A percentile compares a stretch with the other conserved stretches of the same genome.
Evolutionary conservation across 805 yeast genomes (phyloP).

Genomic region (Pichia kluyveri): DNA sequence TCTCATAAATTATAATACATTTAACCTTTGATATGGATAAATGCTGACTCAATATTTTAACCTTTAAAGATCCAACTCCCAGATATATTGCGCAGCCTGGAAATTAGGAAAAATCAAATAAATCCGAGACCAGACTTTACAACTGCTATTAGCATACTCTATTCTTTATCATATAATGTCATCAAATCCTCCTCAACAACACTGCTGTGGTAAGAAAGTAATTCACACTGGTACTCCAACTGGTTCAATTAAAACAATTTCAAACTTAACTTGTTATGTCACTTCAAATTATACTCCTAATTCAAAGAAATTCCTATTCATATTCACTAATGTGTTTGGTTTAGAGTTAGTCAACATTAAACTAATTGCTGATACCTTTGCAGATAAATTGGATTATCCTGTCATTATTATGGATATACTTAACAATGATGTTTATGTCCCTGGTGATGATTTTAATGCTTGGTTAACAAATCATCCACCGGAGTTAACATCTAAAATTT

Average conservation of each 20-base stretch:
- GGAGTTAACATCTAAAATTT: conserved; percentile 39
- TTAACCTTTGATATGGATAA: no score
- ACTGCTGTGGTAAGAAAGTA: conserved; percentile 8
- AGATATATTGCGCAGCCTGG: no score
- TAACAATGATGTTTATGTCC: conserved; percentile 40
- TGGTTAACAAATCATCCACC: conserved; percentile 38
- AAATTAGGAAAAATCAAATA: no score
- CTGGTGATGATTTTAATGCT: conserved; percentile 14
- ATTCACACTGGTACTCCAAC: conserved; percentile 32
- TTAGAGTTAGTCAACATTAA: conserved; percentile 44
- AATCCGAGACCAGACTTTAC: no score
- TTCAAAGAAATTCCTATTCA: conserved; percentile 40
- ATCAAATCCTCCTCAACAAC: conserved; percentile 9
- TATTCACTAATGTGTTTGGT: conserved; percentile 68
- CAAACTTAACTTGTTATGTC: conserved; percentile 38
- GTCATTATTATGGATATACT: conserved; percentile 75
- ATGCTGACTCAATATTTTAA: no score
- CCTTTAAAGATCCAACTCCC: no score
- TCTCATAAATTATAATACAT: no score
- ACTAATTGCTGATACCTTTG: conserved; percentile 60
- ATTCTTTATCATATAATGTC: conserved; percentile 6
- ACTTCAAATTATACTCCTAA: conserved; percentile 34
- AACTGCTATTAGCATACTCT: no score
- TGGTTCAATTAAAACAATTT: conserved; percentile 34
- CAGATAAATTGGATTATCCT: conserved; percentile 45